phyloP scores from a whole-genome alignment of 176 grass and related monocot genomes.

The maize (Zea mays) region DNA sequence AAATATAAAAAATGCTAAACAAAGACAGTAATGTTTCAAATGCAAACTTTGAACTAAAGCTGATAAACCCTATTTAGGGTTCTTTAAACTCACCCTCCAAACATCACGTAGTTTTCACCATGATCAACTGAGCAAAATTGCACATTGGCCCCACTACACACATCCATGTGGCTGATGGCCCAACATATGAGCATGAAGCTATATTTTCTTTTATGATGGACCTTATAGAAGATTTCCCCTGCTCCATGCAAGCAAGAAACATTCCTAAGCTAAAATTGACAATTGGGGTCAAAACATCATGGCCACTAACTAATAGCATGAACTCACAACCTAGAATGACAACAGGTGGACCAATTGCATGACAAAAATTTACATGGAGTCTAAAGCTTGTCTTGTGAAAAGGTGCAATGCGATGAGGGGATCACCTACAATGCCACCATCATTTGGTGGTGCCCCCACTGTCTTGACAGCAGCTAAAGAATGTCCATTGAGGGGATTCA shows the following conservation, averaged over 20 bases:
- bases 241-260: constrained; percentile 76
- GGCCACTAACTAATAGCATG: neutral
- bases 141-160: constrained; percentile 63
- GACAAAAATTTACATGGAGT: constrained; percentile 55
- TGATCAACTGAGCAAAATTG: constrained; percentile 66
- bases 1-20: neutral
- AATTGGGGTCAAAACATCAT: constrained; percentile 25
- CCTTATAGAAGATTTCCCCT: constrained; percentile 69
- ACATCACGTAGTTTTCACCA: constrained; percentile 74
- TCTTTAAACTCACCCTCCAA: constrained; percentile 75
- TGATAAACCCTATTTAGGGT: neutral
- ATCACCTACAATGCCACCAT: constrained; percentile 39
- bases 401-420: constrained; percentile 64
- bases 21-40: neutral
- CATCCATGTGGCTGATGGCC: constrained; percentile 64
- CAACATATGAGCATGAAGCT: constrained; percentile 32
- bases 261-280: constrained; percentile 52
- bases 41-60: neutral
- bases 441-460: neutral
- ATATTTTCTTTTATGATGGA: constrained; percentile 53
- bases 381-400: constrained; percentile 59
- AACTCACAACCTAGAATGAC: neutral
- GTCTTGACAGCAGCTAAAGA: constrained; percentile 54
- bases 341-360: neutral
- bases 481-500: constrained; percentile 81